phyloP scores from a whole-genome alignment of 495 filamentous ascomycete genomes.

The Penicillium steckii region DNA sequence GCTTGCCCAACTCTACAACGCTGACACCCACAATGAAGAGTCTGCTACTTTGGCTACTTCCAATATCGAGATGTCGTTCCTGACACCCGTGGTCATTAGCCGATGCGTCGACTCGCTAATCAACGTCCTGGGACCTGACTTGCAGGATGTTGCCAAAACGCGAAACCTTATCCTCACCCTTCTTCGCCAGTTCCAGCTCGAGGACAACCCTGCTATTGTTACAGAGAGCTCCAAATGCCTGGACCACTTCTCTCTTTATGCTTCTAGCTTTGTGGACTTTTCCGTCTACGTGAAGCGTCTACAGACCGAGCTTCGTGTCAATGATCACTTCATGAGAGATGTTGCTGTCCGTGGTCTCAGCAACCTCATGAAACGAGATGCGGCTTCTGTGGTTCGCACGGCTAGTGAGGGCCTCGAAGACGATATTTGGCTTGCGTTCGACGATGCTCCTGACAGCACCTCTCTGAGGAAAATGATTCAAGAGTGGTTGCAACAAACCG shows the following conservation, averaged over 20 bases:
- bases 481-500: slow-evolving; percentile 89
- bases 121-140: slow-evolving; percentile 91
- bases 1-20: slow-evolving; percentile 86
- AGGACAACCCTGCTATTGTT: slow-evolving; percentile 70
- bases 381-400: slow-evolving; percentile 69
- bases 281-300: slow-evolving; percentile 76
- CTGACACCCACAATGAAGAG: slow-evolving; percentile 88
- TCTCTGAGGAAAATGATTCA: slow-evolving; percentile 78
- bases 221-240: slow-evolving; percentile 78
- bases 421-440: slow-evolving; percentile 85
- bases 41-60: slow-evolving; percentile 74
- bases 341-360: slow-evolving; percentile 86
- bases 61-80: slow-evolving; percentile 80
- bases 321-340: slow-evolving; percentile 64
- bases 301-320: slow-evolving; percentile 72
- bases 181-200: slow-evolving; percentile 76
- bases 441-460: slow-evolving; percentile 69
- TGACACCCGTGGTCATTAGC: slow-evolving; percentile 78
- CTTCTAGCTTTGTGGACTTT: slow-evolving; percentile 82
- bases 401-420: slow-evolving; percentile 81
- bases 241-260: slow-evolving; percentile 92
- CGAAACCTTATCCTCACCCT: slow-evolving; percentile 88
- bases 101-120: slow-evolving; percentile 91
- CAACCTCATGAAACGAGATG: slow-evolving; percentile 91
- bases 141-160: slow-evolving; percentile 91